Percentiles rank a stretch among this genome's conserved stretches.
Evolutionary conservation across 108 stramenopile species (phyloP).

Genomic region (Nitzschia palea): DNA sequence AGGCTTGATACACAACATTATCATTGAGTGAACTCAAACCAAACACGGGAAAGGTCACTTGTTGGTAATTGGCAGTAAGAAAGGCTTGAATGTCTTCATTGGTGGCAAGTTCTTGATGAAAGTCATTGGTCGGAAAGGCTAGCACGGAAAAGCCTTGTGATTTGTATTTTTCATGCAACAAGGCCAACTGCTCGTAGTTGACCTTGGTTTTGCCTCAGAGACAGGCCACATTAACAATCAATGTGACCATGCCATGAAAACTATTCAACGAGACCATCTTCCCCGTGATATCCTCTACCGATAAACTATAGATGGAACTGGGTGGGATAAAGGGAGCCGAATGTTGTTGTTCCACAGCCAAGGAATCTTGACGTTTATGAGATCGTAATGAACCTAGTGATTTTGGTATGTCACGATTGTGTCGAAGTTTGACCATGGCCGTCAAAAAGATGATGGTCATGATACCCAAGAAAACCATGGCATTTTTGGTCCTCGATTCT

Average conservation of each 20-base stretch:
- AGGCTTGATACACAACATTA: conserved; percentile 61
- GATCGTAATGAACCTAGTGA: neutral
- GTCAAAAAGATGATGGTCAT: conserved; percentile 12
- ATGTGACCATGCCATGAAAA: conserved; percentile 59
- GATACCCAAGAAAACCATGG: conserved; percentile 9
- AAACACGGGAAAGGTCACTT: conserved; percentile 63
- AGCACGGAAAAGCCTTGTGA: conserved; percentile 55
- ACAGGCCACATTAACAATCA: conserved; percentile 80
- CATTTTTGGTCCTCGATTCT: conserved; percentile 1
- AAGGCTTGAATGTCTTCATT: conserved; percentile 65
- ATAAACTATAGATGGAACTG: conserved; percentile 61
- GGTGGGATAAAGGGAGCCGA: conserved; percentile 43
- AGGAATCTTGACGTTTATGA: neutral
- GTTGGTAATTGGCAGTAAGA: conserved; percentile 56
- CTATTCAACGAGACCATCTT: conserved; percentile 45
- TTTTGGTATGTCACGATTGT: conserved; percentile 13
- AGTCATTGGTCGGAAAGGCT: conserved; percentile 81
- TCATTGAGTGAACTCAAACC: conserved; percentile 40
- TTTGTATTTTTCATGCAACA: conserved; percentile 52
- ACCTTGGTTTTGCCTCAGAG: conserved; percentile 78
- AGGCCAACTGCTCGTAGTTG: conserved; percentile 63
- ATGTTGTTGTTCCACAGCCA: neutral
- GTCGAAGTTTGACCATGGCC: conserved; percentile 17
- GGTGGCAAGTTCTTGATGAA: conserved; percentile 71
- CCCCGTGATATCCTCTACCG: conserved; percentile 51